Conservation (phyloP, 768 basidiomycete genomes). For the Calocybe indica region DNA sequence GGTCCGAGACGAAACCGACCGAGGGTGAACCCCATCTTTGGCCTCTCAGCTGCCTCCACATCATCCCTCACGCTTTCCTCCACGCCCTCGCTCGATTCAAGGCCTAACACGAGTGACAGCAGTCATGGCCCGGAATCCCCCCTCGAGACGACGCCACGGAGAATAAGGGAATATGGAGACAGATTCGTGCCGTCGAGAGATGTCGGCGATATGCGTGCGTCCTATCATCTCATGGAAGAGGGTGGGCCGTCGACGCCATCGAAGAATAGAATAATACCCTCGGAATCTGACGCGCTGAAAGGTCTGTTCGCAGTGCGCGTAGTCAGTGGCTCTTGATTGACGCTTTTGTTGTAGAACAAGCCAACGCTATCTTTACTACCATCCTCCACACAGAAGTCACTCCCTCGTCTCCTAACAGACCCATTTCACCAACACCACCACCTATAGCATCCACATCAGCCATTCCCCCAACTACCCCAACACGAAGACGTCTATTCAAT, state of each 20-base stretch:
- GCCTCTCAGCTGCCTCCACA: slow-evolving; percentile 27
- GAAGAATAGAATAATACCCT: slow-evolving; percentile 58
- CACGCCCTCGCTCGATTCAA: slow-evolving; percentile 52
- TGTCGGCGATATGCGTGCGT: slow-evolving; percentile 56
- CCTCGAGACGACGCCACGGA: slow-evolving; percentile 18
- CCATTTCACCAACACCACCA: slow-evolving; percentile 56
- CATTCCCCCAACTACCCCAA: slow-evolving; percentile 42
- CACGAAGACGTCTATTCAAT: slow-evolving; percentile 57
- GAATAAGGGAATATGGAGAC: slow-evolving; percentile 41
- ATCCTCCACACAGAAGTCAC: slow-evolving; percentile 77
- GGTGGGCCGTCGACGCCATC: slow-evolving; percentile 53
- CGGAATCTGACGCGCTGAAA: slow-evolving; percentile 72
- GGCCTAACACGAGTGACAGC: slow-evolving; percentile 49
- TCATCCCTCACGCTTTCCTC: slow-evolving; percentile 23
- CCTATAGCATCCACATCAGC: slow-evolving; percentile 34
- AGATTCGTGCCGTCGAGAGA: slow-evolving; percentile 70
- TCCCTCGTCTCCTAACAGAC: slow-evolving; percentile 56
- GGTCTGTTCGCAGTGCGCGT: slow-evolving; percentile 27
- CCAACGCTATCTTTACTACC: slow-evolving; percentile 74
- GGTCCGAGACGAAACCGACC: slow-evolving; percentile 45
- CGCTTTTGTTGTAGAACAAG: slow-evolving; percentile 53
- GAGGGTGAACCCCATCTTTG: slow-evolving; percentile 51
- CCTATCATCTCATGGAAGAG: slow-evolving; percentile 60
- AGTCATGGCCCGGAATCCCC: slow-evolving; percentile 39
- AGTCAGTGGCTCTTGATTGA: neutral